Base-by-base conservation (phyloP, 495 filamentous ascomycete species). In the Staphylotrichum tortipilum region DNA sequence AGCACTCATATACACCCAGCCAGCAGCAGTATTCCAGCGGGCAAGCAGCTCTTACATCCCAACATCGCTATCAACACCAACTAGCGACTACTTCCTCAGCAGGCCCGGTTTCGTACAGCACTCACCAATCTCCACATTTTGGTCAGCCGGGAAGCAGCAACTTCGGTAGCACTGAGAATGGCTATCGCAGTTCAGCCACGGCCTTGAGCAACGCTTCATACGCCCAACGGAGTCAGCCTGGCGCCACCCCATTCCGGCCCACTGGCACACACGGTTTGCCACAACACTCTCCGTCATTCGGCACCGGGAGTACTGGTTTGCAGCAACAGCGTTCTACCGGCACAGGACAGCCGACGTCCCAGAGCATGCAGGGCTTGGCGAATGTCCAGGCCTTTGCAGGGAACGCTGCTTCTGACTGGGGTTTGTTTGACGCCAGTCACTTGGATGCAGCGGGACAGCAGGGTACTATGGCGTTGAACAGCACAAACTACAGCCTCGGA, bases 51-150 rank as follows among this genome's bases (percentile, higher is more conserved):
- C 44, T 53, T 9, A 24, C 47, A 15, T 44, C 66, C 3, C 65
- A 68, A 19, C 69, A 68, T 48, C 68, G 70, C n/a, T 65, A 70
- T 38, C 67, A 68, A 34, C 70, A 68, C 23, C 68, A 73, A 44
- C 58, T 72, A 24, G 57, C 55, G 33, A 67, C 63, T 7, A 63
- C 59, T 15, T 63, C 68, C 18, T 63, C 68, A 23, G 50, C 68
- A 18, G 60, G 54, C 14, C 60, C 62, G 23, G 50, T 63, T 34
- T 60, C 69, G 12, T 71, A 72, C 29, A 57, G 65, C 31, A 58
- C 71, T 7, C 60, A 66, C 17, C 70, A 71, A 36, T 68, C 71
- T 24, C 65, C 70, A 12, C 71, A 73, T 33, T 74, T 73, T 43
- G 56, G 62, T n/a, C 36, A 67, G 7, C 60, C 70, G 33, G 59